Conservation (phyloP, 2,329 filamentous ascomycete species). For the Aspergillus aculeatus region DNA sequence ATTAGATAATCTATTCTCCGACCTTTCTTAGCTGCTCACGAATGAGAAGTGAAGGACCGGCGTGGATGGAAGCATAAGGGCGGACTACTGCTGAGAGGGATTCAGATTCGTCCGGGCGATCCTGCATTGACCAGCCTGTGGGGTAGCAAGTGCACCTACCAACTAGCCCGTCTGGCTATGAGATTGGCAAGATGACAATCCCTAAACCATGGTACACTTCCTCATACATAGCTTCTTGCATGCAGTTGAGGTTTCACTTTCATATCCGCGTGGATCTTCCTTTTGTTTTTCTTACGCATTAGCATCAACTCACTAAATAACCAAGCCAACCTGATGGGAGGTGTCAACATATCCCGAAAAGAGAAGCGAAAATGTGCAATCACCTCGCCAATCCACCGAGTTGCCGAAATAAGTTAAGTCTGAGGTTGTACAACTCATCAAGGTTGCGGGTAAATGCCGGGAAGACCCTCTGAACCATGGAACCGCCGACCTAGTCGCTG, state of each 20-base stretch:
- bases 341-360: background rate
- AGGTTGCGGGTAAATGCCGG: conserved; percentile 18
- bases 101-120: background rate
- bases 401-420: background rate
- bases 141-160: background rate
- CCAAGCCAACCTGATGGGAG: too few species aligned
- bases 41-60: background rate
- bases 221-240: background rate
- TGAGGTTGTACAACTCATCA: conserved; percentile 9
- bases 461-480: conserved; percentile 15
- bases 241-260: background rate
- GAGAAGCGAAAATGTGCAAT: background rate
- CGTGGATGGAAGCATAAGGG: background rate
- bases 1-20: conserved; percentile 16
- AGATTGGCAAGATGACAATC: background rate
- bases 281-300: background rate
- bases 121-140: background rate
- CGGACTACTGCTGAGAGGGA: background rate
- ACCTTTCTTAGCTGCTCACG: background rate
- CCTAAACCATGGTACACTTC: background rate
- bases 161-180: background rate
- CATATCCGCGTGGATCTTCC: background rate
- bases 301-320: too few species aligned
- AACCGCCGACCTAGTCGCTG: conserved; percentile 13
- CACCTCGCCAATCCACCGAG: background rate